A percentile compares a stretch with the other conserved stretches of the same genome.
phyloP scores from a whole-genome alignment of 805 yeast species.

The Kluyveromyces dobzhanskii region DNA sequence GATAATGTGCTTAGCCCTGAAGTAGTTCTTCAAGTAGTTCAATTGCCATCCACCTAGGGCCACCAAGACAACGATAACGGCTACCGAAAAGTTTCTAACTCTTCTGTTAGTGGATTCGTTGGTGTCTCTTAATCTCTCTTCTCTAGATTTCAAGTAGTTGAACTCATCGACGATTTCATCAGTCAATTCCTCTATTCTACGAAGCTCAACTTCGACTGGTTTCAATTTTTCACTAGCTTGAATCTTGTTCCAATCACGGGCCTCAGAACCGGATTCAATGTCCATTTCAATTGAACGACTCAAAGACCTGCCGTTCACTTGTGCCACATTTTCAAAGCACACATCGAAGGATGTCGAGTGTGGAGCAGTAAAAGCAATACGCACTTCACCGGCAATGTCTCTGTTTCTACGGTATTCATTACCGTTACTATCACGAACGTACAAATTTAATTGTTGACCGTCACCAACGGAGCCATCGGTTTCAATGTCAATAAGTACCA shows the following conservation, averaged over 20 bases:
- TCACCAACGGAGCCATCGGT: slow-evolving; percentile 74
- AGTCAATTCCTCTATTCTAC: slow-evolving; percentile 77
- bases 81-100: slow-evolving; percentile 76
- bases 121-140: slow-evolving; percentile 89
- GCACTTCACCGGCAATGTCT: slow-evolving; percentile 63
- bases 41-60: slow-evolving; percentile 90
- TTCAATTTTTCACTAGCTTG: slow-evolving; percentile 89
- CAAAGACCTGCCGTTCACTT: slow-evolving; percentile 34
- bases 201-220: slow-evolving; percentile 85
- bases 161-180: slow-evolving; percentile 74
- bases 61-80: slow-evolving; percentile 59
- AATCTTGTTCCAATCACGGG: slow-evolving; percentile 94
- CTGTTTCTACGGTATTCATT: slow-evolving; percentile 75
- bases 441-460: slow-evolving; percentile 71
- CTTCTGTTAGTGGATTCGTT: slow-evolving; percentile 93
- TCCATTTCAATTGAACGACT: slow-evolving; percentile 79
- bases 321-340: slow-evolving; percentile 68
- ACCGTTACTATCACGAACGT: slow-evolving; percentile 69
- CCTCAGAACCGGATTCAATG: slow-evolving; percentile 91
- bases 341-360: slow-evolving; percentile 80
- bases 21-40: slow-evolving; percentile 83
- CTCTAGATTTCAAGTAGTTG: slow-evolving; percentile 78
- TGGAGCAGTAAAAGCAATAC: slow-evolving; percentile 80
- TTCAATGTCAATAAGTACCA: slow-evolving; percentile 77
- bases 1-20: slow-evolving; percentile 76